A percentile compares a stretch with the other conserved stretches of the same genome.
Evolutionary conservation across 1,284 basidiomycete species (phyloP).

Genomic region (Stereum hirsutum): DNA sequence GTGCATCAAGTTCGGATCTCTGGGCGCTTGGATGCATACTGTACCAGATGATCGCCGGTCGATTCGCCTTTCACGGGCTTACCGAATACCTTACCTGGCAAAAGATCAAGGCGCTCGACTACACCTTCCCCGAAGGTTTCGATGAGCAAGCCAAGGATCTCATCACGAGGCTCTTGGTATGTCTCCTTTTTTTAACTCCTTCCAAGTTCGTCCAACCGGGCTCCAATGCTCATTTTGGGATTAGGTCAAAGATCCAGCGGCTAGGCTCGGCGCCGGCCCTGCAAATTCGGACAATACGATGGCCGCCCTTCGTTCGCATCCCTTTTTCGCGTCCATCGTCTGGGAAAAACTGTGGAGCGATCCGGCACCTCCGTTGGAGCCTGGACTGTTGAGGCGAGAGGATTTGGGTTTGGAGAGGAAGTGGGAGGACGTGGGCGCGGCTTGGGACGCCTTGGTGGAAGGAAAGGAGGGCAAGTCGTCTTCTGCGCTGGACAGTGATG

Average conservation of each 20-base stretch:
- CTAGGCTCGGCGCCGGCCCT: constrained; percentile 60
- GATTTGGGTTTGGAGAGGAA: constrained; percentile 22
- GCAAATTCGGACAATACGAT: constrained; percentile 36
- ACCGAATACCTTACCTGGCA: constrained; percentile 81
- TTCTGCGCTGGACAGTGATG: constrained; percentile 10
- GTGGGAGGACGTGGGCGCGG: constrained; percentile 41
- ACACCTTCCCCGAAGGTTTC: constrained; percentile 65
- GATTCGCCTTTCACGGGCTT: constrained; percentile 83
- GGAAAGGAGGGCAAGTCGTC: constrained; percentile 15
- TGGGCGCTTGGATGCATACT: constrained; percentile 97
- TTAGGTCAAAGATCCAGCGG: constrained; percentile 40
- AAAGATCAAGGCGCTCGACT: constrained; percentile 70
- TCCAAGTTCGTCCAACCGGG: no score
- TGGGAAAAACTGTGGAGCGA: constrained; percentile 74
- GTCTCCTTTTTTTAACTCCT: constrained; percentile 15
- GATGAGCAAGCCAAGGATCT: constrained; percentile 63
- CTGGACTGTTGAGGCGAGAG: constrained; percentile 45
- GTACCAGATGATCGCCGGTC: constrained; percentile 93
- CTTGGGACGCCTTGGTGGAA: constrained; percentile 43
- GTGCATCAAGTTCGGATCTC: constrained; percentile 77
- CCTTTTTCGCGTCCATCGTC: constrained; percentile 65
- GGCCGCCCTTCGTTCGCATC: constrained; percentile 61
- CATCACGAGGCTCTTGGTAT: constrained; percentile 54
- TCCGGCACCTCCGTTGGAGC: constrained; percentile 46
- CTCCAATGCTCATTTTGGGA: background rate